Conservation (phyloP, 75 land plant genomes). For the Picea glauca region DNA sequence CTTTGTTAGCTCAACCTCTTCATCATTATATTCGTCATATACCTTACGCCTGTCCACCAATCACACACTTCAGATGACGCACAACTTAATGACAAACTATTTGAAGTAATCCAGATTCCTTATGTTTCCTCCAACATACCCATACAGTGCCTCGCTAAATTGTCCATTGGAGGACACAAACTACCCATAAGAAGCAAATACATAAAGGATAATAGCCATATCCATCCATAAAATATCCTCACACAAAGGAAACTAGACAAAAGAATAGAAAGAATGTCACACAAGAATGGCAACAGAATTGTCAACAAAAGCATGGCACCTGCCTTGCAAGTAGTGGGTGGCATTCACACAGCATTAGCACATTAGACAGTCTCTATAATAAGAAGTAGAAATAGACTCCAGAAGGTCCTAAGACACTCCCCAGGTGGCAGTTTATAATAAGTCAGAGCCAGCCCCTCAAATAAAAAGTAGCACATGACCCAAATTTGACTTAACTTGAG, state of each 20-base stretch:
- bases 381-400: too few species aligned
- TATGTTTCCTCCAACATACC: neutral
- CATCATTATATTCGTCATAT: slow-evolving; percentile 96
- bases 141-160: too few species aligned
- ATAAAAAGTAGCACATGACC: too few species aligned
- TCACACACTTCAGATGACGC: neutral
- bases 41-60: slow-evolving; percentile 65
- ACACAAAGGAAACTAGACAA: neutral
- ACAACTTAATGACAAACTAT: neutral
- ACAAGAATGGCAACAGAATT: too few species aligned
- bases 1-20: slow-evolving; percentile 80
- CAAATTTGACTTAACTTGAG: too few species aligned
- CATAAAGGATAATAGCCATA: neutral
- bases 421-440: too few species aligned
- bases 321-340: too few species aligned
- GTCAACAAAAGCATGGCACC: too few species aligned
- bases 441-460: too few species aligned
- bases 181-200: slow-evolving; percentile 1
- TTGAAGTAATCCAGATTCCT: neutral
- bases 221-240: neutral
- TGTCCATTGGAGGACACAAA: neutral
- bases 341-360: too few species aligned
- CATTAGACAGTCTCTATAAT: too few species aligned
- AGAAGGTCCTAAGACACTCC: too few species aligned
- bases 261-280: neutral